A percentile compares a stretch with the other conserved stretches of the same genome.
These are phyloP conservation scores for Paraconiothyrium sp. DNA, from an alignment of 2,329 filamentous ascomycete genomes.

Conservation along the genomic window DNA sequence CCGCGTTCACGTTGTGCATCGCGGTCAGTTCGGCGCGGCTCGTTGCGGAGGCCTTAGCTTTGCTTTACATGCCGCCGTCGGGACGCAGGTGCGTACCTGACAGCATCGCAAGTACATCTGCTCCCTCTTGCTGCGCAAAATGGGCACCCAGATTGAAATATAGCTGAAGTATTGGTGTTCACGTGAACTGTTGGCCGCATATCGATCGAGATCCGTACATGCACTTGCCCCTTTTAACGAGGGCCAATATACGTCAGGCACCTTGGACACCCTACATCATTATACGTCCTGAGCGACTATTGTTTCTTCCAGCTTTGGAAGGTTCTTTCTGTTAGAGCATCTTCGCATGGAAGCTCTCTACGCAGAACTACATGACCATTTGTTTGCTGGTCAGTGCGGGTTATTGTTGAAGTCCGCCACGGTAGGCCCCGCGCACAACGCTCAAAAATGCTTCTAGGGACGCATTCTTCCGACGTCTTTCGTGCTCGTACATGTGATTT, in stretches of 20 bases:
- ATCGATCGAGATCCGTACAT: background rate
- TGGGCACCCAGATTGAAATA: background rate
- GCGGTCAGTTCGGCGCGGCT: constrained; percentile 20
- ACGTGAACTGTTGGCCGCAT: background rate
- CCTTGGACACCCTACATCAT: background rate
- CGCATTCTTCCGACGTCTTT: too few species aligned
- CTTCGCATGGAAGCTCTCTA: background rate
- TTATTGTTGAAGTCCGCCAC: background rate
- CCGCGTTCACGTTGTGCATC: constrained; percentile 22
- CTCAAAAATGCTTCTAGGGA: too few species aligned
- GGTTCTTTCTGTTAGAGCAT: background rate
- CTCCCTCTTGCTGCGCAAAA: background rate
- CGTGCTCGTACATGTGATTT: too few species aligned
- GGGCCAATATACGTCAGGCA: background rate
- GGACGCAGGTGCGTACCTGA: background rate
- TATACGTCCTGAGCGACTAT: background rate
- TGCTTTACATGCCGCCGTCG: background rate
- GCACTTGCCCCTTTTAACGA: constrained; percentile 1
- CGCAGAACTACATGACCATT: constrained; percentile 1
- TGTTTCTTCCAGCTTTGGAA: background rate
- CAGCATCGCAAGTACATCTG: background rate
- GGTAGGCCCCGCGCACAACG: background rate
- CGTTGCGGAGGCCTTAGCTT: constrained; percentile 7
- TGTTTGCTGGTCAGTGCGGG: constrained; percentile 12
- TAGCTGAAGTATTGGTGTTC: background rate